phyloP scores from a whole-genome alignment of 176 grass and related monocot genomes.

The Elymus sibiricus region DNA sequence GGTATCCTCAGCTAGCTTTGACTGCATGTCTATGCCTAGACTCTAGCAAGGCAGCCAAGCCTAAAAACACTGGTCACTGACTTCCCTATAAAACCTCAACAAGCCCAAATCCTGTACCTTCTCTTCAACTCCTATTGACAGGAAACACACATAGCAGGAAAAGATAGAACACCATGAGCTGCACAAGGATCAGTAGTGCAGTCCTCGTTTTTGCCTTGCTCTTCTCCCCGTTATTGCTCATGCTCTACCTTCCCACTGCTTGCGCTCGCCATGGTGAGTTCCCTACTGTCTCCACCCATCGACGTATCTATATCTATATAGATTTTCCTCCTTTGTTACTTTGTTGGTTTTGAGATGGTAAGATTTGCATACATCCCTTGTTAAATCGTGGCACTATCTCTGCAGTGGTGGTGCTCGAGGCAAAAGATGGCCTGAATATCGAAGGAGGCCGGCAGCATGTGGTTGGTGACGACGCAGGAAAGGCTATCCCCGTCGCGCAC shows the following conservation, averaged over 20 bases:
- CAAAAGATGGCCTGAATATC: background rate
- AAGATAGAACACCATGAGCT: conserved; percentile 6
- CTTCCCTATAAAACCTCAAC: conserved; percentile 28
- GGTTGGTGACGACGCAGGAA: conserved; percentile 19
- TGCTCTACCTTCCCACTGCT: background rate
- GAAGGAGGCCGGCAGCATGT: background rate
- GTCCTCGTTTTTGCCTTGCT: conserved; percentile 1
- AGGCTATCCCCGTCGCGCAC: background rate
- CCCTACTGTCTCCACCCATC: background rate
- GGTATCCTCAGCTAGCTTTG: conserved; percentile 29
- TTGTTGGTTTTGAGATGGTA: background rate
- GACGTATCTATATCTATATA: no score
- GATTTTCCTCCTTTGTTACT: background rate
- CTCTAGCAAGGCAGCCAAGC: background rate
- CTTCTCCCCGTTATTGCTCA: conserved; percentile 13
- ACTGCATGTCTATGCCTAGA: conserved; percentile 19
- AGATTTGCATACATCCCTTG: background rate
- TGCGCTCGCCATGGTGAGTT: conserved; percentile 42
- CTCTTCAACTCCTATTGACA: background rate
- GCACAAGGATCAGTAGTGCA: background rate
- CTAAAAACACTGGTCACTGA: background rate
- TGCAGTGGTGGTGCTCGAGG: conserved; percentile 25
- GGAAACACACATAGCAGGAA: background rate
- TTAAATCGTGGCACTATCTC: background rate
- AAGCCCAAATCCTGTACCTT: background rate